Evolutionary conservation across 2,329 filamentous ascomycete species (phyloP).

Genomic region (Didymella sp.): DNA sequence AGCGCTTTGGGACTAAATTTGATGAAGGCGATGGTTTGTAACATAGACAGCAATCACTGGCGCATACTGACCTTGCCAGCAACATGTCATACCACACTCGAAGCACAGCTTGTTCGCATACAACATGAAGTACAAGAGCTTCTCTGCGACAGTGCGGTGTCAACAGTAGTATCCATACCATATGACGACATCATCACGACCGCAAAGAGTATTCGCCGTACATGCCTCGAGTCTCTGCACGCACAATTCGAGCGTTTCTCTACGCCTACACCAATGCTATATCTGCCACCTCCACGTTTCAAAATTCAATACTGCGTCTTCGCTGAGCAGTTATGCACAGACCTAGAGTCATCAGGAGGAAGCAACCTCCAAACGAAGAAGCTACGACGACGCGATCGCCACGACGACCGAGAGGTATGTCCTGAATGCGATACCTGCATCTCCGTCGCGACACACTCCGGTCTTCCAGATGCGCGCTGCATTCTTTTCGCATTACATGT

Average conservation of each 20-base stretch:
- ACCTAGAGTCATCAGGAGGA: conserved; percentile 26
- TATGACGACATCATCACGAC: conserved; percentile 41
- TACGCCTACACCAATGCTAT: conserved; percentile 24
- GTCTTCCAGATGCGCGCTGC: conserved; percentile 39
- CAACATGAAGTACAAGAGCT: conserved; percentile 45
- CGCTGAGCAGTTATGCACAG: conserved; percentile 38
- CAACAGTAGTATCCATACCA: conserved; percentile 29
- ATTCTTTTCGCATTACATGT: conserved; percentile 44
- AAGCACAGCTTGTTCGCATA: conserved; percentile 42
- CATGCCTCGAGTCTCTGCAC: conserved; percentile 39
- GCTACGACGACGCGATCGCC: conserved; percentile 34
- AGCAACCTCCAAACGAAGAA: conserved; percentile 39
- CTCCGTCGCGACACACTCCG: conserved; percentile 42
- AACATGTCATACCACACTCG: conserved; percentile 41
- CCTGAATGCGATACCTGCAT: conserved; percentile 42
- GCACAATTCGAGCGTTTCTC: conserved; percentile 40
- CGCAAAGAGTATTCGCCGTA: conserved; percentile 42
- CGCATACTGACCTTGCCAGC: conserved; percentile 33
- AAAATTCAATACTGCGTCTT: conserved; percentile 45
- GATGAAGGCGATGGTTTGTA: conserved; percentile 45
- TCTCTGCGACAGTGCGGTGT: conserved; percentile 38
- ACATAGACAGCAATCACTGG: background rate
- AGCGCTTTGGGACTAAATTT: conserved; percentile 38
- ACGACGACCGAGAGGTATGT: conserved; percentile 46
- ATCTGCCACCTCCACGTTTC: conserved; percentile 46